Percentiles rank a stretch among this genome's conserved stretches.
These are phyloP conservation scores for Hansenula sp. DNA, from an alignment of 1,139 yeast genomes.

Conservation along the genomic window DNA sequence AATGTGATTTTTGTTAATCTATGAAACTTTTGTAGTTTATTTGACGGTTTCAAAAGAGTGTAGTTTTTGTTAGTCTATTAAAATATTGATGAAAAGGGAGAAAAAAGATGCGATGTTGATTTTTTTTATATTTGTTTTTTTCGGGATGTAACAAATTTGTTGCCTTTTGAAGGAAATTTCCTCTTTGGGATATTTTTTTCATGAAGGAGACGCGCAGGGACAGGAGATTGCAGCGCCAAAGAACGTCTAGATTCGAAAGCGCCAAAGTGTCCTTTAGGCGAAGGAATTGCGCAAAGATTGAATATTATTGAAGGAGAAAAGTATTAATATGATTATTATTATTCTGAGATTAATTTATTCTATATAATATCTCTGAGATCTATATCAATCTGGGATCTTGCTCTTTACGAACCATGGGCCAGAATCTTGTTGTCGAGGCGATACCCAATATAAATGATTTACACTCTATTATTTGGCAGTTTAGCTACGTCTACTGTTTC, in stretches of 20 bases:
- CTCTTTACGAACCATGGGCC: too few species aligned
- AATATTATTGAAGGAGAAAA: too few species aligned
- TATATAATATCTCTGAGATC: too few species aligned
- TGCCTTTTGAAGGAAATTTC: neutral
- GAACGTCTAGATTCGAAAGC: neutral
- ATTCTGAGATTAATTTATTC: too few species aligned
- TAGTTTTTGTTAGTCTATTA: too few species aligned
- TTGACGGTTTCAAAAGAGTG: neutral
- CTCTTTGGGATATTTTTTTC: neutral
- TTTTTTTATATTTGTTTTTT: conserved; percentile 1
- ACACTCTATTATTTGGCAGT: too few species aligned
- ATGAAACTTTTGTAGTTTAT: neutral
- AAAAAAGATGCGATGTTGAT: conserved; percentile 1
- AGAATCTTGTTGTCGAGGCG: too few species aligned
- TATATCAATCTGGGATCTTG: too few species aligned
- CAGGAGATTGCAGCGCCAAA: neutral
- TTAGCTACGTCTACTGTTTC: neutral
- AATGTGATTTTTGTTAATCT: conserved; percentile 1
- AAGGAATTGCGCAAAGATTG: neutral
- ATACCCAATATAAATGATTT: too few species aligned
- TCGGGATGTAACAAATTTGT: neutral
- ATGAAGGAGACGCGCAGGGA: neutral
- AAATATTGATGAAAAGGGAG: neutral
- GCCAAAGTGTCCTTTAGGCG: neutral
- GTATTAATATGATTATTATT: too few species aligned